Evolutionary conservation across 495 filamentous ascomycete genomes (phyloP).

Genomic region (Cercophora scortea): DNA sequence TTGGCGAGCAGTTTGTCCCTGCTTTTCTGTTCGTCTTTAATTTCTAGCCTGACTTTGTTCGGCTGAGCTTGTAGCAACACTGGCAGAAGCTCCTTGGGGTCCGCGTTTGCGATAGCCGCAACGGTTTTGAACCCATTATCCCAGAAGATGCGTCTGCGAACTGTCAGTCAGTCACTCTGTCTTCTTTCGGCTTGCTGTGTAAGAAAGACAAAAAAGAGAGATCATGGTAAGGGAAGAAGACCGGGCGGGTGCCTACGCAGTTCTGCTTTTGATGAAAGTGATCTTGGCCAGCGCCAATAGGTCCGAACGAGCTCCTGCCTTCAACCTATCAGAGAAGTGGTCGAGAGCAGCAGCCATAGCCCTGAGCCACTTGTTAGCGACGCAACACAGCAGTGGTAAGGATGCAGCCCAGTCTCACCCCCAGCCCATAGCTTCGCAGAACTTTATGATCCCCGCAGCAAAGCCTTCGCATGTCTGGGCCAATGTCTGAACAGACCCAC

Average conservation of each 20-base stretch:
- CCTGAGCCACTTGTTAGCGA: constrained; percentile 11
- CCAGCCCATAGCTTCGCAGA: constrained; percentile 70
- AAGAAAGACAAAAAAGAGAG: too few relatives aligned
- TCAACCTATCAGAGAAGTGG: constrained; percentile 68
- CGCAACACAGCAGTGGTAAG: background rate
- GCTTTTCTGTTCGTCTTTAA: constrained; percentile 54
- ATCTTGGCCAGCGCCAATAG: constrained; percentile 66
- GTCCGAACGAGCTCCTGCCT: constrained; percentile 66
- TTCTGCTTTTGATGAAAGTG: constrained; percentile 70
- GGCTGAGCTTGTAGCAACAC: constrained; percentile 64
- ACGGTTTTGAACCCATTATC: constrained; percentile 70
- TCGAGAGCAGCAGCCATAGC: constrained; percentile 67
- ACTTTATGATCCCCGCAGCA: constrained; percentile 67
- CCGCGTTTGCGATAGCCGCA: constrained; percentile 57
- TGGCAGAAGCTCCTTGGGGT: constrained; percentile 60
- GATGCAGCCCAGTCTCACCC: constrained; percentile 27
- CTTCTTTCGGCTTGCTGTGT: too few relatives aligned
- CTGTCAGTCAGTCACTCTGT: too few relatives aligned
- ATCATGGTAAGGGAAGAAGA: too few relatives aligned
- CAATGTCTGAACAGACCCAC: constrained; percentile 64
- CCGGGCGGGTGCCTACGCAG: constrained; percentile 40
- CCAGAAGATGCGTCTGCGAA: constrained; percentile 49
- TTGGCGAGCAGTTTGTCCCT: constrained; percentile 56
- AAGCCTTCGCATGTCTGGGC: constrained; percentile 73
- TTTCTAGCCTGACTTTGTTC: constrained; percentile 51